Evolutionary conservation across 306 rosid species (phyloP).

Genomic region (Hippophae rhamnoides): DNA sequence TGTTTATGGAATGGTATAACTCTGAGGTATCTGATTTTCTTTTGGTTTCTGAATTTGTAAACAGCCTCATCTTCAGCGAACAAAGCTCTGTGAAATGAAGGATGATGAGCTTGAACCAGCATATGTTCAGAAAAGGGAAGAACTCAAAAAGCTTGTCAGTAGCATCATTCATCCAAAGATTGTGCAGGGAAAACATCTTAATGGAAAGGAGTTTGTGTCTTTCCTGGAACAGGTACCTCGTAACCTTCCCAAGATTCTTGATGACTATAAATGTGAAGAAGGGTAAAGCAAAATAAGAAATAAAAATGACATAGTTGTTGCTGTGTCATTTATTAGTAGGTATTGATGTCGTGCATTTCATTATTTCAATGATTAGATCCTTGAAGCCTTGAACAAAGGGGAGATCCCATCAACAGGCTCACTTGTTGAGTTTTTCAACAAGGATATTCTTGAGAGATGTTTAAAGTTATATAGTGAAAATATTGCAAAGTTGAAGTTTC

Average conservation of each 20-base stretch:
- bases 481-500: conserved; percentile 51
- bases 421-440: conserved; percentile 90
- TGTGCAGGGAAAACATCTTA: conserved; percentile 71
- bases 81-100: conserved; percentile 92
- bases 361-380: conserved; percentile 37
- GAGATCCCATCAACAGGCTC: conserved; percentile 99
- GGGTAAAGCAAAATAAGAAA: no score
- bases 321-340: not conserved
- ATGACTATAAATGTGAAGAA: no score
- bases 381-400: conserved; percentile 95
- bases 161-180: conserved; percentile 78
- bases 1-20: not conserved
- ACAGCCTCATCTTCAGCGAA: conserved; percentile 96
- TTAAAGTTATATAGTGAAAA: conserved; percentile 54
- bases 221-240: conserved; percentile 73
- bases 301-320: not conserved
- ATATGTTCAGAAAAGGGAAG: conserved; percentile 70
- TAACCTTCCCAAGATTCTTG: not conserved
- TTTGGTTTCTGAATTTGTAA: conserved; percentile 20
- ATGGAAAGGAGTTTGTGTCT: conserved; percentile 77
- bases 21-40: conserved; percentile 8
- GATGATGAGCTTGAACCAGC: conserved; percentile 70
- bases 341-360: not conserved
- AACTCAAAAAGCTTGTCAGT: conserved; percentile 67
- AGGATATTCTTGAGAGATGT: conserved; percentile 85